A percentile compares a stretch with the other conserved stretches of the same genome.
Evolutionary conservation across 495 filamentous ascomycete genomes (phyloP).

Genomic region (Coniosporium apollinis): DNA sequence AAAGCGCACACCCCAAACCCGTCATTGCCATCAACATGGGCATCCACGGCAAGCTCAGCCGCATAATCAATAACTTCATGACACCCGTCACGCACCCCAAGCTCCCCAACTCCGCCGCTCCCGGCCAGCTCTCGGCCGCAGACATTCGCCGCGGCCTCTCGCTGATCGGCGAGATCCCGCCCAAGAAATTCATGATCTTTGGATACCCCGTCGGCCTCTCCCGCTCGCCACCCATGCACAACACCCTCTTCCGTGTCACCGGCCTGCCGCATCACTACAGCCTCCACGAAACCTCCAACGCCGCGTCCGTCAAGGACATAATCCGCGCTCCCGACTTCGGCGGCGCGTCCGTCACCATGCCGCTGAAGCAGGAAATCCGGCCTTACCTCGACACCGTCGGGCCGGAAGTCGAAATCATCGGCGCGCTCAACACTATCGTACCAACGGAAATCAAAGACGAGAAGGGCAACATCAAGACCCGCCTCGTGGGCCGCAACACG

Average conservation of each 20-base stretch:
- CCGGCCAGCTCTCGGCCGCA: conserved; percentile 79
- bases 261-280: conserved; percentile 82
- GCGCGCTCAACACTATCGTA: conserved; percentile 82
- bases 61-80: conserved; percentile 82
- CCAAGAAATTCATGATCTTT: conserved; percentile 70
- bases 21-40: conserved; percentile 98
- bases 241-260: conserved; percentile 56
- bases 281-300: conserved; percentile 59
- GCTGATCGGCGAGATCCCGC: conserved; percentile 62
- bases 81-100: conserved; percentile 87
- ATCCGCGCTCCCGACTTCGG: conserved; percentile 65
- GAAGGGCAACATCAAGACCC: conserved; percentile 25
- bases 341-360: conserved; percentile 88
- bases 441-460: conserved; percentile 27
- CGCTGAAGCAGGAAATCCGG: conserved; percentile 81
- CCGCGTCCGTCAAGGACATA: conserved; percentile 43
- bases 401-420: conserved; percentile 64
- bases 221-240: conserved; percentile 77
- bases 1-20: conserved; percentile 51
- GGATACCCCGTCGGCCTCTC: conserved; percentile 69
- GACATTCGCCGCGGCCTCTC: conserved; percentile 70
- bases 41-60: conserved; percentile 65
- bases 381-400: conserved; percentile 62
- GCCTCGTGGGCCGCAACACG: conserved; percentile 74
- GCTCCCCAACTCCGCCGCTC: conserved; percentile 82